phyloP scores from a whole-genome alignment of 176 grass and related monocot species.

The Canna indica region DNA sequence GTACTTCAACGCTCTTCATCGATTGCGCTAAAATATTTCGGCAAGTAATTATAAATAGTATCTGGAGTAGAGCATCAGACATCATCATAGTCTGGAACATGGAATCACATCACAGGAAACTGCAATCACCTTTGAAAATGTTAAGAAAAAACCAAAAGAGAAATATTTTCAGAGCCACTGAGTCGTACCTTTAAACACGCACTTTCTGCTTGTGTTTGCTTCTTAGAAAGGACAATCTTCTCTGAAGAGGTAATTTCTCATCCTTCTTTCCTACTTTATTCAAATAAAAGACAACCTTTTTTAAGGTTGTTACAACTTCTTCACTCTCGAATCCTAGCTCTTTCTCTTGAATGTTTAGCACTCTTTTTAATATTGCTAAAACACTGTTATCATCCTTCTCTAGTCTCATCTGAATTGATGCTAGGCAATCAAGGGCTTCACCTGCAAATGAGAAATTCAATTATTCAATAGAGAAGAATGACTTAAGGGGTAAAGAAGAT shows the following conservation, averaged over 20 bases:
- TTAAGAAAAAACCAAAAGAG: background rate
- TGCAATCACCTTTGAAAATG: background rate
- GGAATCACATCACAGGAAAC: background rate
- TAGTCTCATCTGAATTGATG: conserved; percentile 26
- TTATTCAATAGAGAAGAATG: background rate
- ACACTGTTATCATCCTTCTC: conserved; percentile 17
- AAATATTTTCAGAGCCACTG: background rate
- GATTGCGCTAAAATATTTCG: background rate
- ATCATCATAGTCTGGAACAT: background rate
- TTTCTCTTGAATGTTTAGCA: conserved; percentile 38
- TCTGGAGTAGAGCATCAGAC: background rate
- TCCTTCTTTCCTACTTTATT: conserved; percentile 24
- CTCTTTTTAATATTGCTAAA: conserved; percentile 22
- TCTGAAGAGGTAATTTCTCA: conserved; percentile 27
- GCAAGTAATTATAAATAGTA: background rate
- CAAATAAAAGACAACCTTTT: conserved; percentile 27
- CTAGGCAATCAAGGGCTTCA: conserved; percentile 39
- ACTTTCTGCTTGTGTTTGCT: conserved; percentile 19
- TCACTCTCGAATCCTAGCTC: conserved; percentile 28
- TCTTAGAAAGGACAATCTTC: conserved; percentile 20
- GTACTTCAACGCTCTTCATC: background rate
- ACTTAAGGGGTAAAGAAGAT: background rate
- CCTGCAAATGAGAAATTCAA: conserved; percentile 16
- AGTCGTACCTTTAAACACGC: background rate
- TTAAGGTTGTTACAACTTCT: conserved; percentile 24